These are phyloP conservation scores for Cylindrotheca fusiformis DNA, from an alignment of 108 stramenopile genomes.

Conservation along the genomic window DNA sequence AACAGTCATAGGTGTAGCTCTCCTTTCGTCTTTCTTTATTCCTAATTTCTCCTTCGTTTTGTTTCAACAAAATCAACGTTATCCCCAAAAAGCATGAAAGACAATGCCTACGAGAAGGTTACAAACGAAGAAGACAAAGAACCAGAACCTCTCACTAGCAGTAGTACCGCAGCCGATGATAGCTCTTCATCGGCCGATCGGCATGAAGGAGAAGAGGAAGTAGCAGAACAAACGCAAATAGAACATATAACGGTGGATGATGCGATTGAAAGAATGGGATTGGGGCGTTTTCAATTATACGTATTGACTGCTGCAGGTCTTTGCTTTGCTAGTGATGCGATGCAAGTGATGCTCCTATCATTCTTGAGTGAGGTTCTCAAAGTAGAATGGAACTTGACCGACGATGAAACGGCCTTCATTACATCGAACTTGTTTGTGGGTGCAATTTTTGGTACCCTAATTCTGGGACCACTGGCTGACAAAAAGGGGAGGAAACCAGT, in stretches of 20 bases:
- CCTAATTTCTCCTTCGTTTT: no score
- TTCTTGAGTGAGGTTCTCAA: constrained; percentile 69
- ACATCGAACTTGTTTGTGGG: constrained; percentile 75
- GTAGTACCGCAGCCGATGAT: background rate
- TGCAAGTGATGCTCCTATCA: constrained; percentile 72
- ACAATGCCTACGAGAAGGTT: background rate
- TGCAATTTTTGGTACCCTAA: constrained; percentile 64
- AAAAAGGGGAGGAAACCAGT: constrained; percentile 68
- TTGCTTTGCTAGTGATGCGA: constrained; percentile 83
- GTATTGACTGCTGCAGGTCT: constrained; percentile 73
- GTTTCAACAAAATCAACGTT: no score
- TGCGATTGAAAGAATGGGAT: constrained; percentile 70
- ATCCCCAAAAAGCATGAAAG: no score
- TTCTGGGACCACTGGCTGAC: constrained; percentile 79
- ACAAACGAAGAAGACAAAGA: background rate
- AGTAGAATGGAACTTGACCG: constrained; percentile 61
- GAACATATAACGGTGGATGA: constrained; percentile 50
- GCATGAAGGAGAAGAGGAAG: background rate
- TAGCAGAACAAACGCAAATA: no score
- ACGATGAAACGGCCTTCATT: constrained; percentile 55
- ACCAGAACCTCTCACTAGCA: constrained; percentile 1
- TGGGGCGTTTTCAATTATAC: constrained; percentile 62
- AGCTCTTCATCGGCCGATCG: no score
- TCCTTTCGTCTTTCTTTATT: no score
- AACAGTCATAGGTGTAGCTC: no score